Percentiles rank a stretch among this genome's conserved stretches.
These are phyloP conservation scores for Puccinia horiana DNA, from an alignment of 1,284 basidiomycete genomes.

Conservation along the genomic window DNA sequence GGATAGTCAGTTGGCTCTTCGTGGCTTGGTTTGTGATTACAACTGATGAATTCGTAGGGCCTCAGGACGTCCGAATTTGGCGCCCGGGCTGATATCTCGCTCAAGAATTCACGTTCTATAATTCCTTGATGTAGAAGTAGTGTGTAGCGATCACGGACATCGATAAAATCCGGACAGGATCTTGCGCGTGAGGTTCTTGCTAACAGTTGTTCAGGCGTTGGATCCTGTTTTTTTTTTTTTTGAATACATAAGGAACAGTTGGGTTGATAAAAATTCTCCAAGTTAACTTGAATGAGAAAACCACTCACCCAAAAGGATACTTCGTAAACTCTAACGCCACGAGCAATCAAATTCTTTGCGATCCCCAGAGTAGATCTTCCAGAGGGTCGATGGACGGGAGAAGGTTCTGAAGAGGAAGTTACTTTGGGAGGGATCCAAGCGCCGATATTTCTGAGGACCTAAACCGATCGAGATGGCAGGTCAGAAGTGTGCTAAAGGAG, in stretches of 20 bases:
- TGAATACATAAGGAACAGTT: conserved; percentile 9
- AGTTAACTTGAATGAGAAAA: neutral
- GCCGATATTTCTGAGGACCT: conserved; percentile 44
- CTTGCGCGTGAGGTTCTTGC: conserved; percentile 59
- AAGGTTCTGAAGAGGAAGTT: neutral
- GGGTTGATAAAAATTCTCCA: neutral
- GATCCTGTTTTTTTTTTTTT: conserved; percentile 51
- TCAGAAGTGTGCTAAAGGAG: too few relatives aligned
- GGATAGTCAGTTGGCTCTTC: conserved; percentile 51
- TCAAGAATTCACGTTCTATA: conserved; percentile 59
- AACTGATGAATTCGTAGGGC: conserved; percentile 51
- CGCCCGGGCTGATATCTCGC: conserved; percentile 57
- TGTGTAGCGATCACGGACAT: conserved; percentile 60
- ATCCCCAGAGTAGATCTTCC: conserved; percentile 51
- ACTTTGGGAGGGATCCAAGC: conserved; percentile 1
- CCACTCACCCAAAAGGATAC: conserved; percentile 61
- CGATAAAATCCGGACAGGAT: conserved; percentile 60
- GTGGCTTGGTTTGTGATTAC: conserved; percentile 50
- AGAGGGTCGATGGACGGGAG: conserved; percentile 46
- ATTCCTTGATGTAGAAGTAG: conserved; percentile 60
- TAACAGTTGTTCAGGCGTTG: conserved; percentile 56
- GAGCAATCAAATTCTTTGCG: conserved; percentile 55
- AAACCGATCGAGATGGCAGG: too few relatives aligned
- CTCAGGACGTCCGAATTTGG: conserved; percentile 25
- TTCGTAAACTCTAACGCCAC: conserved; percentile 59